These are phyloP conservation scores for Dictyophora rubrovolvata DNA, from an alignment of 768 basidiomycete genomes.

Conservation along the genomic window DNA sequence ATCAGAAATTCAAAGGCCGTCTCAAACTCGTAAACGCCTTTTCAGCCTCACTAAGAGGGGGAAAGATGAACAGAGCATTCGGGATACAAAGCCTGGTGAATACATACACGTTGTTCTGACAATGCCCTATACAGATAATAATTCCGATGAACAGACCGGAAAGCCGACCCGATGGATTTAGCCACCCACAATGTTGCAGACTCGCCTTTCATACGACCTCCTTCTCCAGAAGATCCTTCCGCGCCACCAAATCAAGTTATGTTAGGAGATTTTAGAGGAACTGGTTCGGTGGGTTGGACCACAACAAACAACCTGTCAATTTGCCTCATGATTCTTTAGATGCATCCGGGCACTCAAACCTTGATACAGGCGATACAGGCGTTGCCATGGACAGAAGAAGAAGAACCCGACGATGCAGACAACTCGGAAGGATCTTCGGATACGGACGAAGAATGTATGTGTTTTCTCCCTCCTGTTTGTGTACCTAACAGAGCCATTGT, in stretches of 20 bases:
- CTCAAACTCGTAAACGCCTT: conserved; percentile 35
- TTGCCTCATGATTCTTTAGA: conserved; percentile 32
- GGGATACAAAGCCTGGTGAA: conserved; percentile 18
- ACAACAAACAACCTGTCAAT: neutral
- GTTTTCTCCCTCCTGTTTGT: neutral
- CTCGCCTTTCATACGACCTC: conserved; percentile 64
- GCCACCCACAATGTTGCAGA: conserved; percentile 29
- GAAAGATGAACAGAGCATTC: conserved; percentile 35
- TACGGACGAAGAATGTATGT: conserved; percentile 11
- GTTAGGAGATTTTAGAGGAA: conserved; percentile 48
- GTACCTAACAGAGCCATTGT: conserved; percentile 6
- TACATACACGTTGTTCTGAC: neutral
- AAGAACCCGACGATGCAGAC: conserved; percentile 56
- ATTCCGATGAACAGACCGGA: neutral
- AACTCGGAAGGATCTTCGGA: conserved; percentile 52
- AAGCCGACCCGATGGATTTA: neutral
- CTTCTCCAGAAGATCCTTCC: conserved; percentile 44
- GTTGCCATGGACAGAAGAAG: conserved; percentile 63
- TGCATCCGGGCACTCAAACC: conserved; percentile 81
- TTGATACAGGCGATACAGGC: conserved; percentile 84
- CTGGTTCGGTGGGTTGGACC: conserved; percentile 51
- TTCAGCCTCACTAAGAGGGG: conserved; percentile 47
- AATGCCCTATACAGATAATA: too few relatives aligned
- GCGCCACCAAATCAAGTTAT: conserved; percentile 28
- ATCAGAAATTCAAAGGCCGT: conserved; percentile 16